A percentile compares a stretch with the other conserved stretches of the same genome.
These are phyloP conservation scores for Collariella sp. DNA, from an alignment of 495 filamentous ascomycete genomes.

Conservation along the genomic window DNA sequence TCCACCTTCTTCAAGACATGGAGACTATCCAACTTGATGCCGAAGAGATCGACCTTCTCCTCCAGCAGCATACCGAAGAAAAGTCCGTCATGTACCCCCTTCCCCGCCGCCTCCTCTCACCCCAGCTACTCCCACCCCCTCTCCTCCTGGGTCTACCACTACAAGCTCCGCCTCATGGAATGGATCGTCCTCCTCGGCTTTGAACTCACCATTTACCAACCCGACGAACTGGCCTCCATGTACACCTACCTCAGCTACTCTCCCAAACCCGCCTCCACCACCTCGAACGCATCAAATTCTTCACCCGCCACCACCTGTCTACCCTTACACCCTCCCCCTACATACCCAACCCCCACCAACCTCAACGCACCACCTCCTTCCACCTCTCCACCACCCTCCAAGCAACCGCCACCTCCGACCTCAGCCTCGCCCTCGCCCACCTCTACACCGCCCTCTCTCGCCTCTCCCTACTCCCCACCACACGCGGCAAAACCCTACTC, in stretches of 20 bases:
- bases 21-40: slow-evolving; percentile 79
- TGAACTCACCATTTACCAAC: slow-evolving; percentile 80
- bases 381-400: slow-evolving; percentile 57
- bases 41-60: slow-evolving; percentile 65
- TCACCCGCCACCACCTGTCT: slow-evolving; percentile 35
- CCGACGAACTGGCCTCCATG: slow-evolving; percentile 80
- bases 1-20: slow-evolving; percentile 73
- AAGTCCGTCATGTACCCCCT: slow-evolving; percentile 39
- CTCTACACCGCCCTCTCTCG: slow-evolving; percentile 61
- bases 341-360: slow-evolving; percentile 28
- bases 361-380: slow-evolving; percentile 42
- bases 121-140: slow-evolving; percentile 54
- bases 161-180: slow-evolving; percentile 81
- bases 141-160: slow-evolving; percentile 79
- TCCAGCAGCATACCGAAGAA: slow-evolving; percentile 56
- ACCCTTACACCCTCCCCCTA: slow-evolving; percentile 16
- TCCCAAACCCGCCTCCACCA: slow-evolving; percentile 48
- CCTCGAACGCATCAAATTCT: slow-evolving; percentile 62
- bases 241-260: slow-evolving; percentile 73
- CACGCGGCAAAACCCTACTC: slow-evolving; percentile 67
- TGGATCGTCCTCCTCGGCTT: slow-evolving; percentile 91
- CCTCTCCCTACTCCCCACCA: slow-evolving; percentile 49
- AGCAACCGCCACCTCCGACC: slow-evolving; percentile 56
- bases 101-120: slow-evolving; percentile 10
- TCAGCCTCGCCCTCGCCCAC: slow-evolving; percentile 57